Percentiles rank a stretch among this genome's conserved stretches.
Conservation (phyloP, 1,284 basidiomycete species). For the Baeospora myosura region DNA sequence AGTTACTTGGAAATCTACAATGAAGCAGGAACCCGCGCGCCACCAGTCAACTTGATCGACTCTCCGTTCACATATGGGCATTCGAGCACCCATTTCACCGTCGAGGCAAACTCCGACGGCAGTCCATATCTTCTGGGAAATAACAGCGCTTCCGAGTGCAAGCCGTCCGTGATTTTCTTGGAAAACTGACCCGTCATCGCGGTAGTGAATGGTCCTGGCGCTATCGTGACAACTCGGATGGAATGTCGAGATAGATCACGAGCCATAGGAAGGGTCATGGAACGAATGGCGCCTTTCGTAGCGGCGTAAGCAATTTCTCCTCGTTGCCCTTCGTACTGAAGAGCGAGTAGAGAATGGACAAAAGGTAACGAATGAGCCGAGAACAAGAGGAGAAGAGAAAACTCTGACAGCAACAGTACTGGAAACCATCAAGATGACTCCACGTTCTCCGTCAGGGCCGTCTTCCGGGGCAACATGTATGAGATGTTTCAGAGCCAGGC, state of each 20-base stretch:
- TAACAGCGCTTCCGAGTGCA: conserved; percentile 31
- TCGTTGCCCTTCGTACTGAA: conserved; percentile 40
- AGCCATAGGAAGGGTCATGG: conserved; percentile 49
- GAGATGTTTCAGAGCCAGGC: conserved; percentile 43
- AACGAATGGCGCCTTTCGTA: conserved; percentile 44
- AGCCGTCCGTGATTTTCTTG: conserved; percentile 26
- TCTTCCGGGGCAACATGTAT: conserved; percentile 37
- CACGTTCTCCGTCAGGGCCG: conserved; percentile 42
- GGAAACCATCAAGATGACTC: conserved; percentile 45
- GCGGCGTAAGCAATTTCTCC: conserved; percentile 48
- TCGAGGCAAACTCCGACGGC: conserved; percentile 43
- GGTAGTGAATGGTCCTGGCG: conserved; percentile 42
- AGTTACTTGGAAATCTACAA: conserved; percentile 3
- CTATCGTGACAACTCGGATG: conserved; percentile 46
- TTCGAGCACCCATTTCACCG: conserved; percentile 43
- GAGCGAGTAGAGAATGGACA: not conserved
- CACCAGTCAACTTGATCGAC: conserved; percentile 35
- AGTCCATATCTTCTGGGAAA: conserved; percentile 40
- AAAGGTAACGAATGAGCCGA: not conserved
- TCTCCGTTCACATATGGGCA: conserved; percentile 53
- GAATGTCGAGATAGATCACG: conserved; percentile 45
- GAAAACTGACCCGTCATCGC: conserved; percentile 36
- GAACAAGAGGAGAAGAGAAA: not conserved
- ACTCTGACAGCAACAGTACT: conserved; percentile 50
- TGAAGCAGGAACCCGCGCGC: conserved; percentile 7